Evolutionary conservation across 805 yeast genomes (phyloP).

Genomic region (Maudiozyma pseudohumilis): DNA sequence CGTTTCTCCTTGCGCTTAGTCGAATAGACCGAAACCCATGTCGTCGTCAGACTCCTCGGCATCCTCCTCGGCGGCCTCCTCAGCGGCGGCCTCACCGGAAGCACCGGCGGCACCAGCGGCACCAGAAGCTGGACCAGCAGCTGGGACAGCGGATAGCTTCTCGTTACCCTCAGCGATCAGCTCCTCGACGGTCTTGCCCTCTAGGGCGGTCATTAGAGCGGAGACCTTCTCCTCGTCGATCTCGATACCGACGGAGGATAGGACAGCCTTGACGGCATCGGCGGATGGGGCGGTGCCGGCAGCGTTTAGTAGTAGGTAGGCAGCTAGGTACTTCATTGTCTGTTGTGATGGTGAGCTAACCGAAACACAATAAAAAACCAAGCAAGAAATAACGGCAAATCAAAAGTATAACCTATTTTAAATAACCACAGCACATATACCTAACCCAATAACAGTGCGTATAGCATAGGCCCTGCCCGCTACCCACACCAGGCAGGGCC

Average conservation of each 20-base stretch:
- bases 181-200: conserved; percentile 86
- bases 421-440: not conserved
- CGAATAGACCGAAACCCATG: conserved; percentile 98
- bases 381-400: not conserved
- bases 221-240: conserved; percentile 83
- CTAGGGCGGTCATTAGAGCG: conserved; percentile 71
- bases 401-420: not conserved
- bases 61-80: conserved; percentile 52
- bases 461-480: no score
- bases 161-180: conserved; percentile 90
- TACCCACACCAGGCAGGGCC: no score
- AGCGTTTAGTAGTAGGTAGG: conserved; percentile 94
- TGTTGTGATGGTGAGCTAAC: no score
- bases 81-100: conserved; percentile 38
- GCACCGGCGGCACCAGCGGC: conserved; percentile 44
- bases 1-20: no score
- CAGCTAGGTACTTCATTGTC: conserved; percentile 99
- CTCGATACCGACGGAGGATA: conserved; percentile 93
- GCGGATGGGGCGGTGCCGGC: conserved; percentile 96
- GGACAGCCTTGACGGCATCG: conserved; percentile 76
- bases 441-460: no score
- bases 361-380: no score
- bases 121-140: conserved; percentile 93
- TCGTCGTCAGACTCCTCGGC: conserved; percentile 64
- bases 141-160: conserved; percentile 94